Evolutionary conservation across 352 stramenopile genomes (phyloP).

Genomic region (Pseudoperonospora humuli): DNA sequence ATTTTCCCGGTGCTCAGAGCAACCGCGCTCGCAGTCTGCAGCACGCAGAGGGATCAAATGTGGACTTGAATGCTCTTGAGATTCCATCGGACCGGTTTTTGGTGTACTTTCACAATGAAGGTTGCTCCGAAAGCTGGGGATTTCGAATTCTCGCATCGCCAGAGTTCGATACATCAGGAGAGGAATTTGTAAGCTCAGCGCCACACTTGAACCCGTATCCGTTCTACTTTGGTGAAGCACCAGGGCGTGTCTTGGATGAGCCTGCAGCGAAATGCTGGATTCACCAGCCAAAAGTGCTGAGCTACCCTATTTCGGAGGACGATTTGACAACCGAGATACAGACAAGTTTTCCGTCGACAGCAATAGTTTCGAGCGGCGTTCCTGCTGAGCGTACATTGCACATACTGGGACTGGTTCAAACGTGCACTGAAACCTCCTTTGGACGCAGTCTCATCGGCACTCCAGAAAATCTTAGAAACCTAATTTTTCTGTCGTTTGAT

Average conservation of each 20-base stretch:
- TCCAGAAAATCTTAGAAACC: slow-evolving; percentile 48
- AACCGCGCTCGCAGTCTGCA: slow-evolving; percentile 31
- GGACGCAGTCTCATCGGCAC: slow-evolving; percentile 44
- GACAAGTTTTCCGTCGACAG: slow-evolving; percentile 27
- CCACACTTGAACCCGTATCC: slow-evolving; percentile 47
- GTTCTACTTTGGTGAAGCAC: slow-evolving; percentile 65
- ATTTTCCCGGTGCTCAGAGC: slow-evolving; percentile 65
- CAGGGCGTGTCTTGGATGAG: slow-evolving; percentile 36
- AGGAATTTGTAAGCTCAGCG: slow-evolving; percentile 2
- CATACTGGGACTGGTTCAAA: slow-evolving; percentile 53
- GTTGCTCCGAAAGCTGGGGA: slow-evolving; percentile 47
- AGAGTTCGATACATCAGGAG: slow-evolving; percentile 21
- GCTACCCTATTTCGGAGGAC: slow-evolving; percentile 37
- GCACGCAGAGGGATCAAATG: slow-evolving; percentile 7
- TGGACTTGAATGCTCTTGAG: slow-evolving; percentile 32
- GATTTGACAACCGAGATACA: slow-evolving; percentile 51
- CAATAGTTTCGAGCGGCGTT: slow-evolving; percentile 15
- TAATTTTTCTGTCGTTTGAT: slow-evolving; percentile 54
- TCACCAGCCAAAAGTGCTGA: slow-evolving; percentile 44
- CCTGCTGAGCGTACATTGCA: slow-evolving; percentile 54
- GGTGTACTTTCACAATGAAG: slow-evolving; percentile 65
- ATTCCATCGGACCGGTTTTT: slow-evolving; percentile 63
- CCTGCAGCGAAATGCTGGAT: slow-evolving; percentile 54
- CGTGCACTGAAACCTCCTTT: slow-evolving; percentile 47
- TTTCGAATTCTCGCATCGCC: slow-evolving; percentile 55